These are phyloP conservation scores for Diaporthe sp. DNA, from an alignment of 2,329 filamentous ascomycete genomes.

Conservation along the genomic window DNA sequence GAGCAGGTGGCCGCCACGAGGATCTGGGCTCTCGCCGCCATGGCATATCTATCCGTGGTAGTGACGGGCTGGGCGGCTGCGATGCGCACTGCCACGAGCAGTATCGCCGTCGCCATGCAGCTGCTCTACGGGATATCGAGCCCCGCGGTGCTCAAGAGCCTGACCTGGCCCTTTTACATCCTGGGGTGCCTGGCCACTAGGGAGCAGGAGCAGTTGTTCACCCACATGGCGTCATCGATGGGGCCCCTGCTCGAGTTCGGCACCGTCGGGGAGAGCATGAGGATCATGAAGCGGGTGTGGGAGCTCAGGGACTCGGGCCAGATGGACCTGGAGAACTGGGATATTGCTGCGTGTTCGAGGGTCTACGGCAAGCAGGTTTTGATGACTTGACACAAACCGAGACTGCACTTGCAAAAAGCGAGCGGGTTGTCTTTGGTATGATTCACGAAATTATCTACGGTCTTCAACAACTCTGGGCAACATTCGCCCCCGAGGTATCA, in stretches of 20 bases:
- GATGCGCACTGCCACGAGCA: slow-evolving; percentile 41
- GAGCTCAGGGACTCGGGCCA: slow-evolving; percentile 36
- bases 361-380: slow-evolving; percentile 40
- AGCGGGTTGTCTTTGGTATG: slow-evolving; percentile 1
- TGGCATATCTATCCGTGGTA: slow-evolving; percentile 44
- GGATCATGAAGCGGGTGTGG: slow-evolving; percentile 45
- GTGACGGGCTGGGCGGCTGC: slow-evolving; percentile 44
- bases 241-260: slow-evolving; percentile 45
- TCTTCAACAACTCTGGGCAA: slow-evolving; percentile 5
- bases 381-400: slow-evolving; percentile 22
- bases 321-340: slow-evolving; percentile 43
- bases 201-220: slow-evolving; percentile 44
- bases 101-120: slow-evolving; percentile 42
- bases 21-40: slow-evolving; percentile 46
- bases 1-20: slow-evolving; percentile 42
- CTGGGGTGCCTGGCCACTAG: slow-evolving; percentile 44
- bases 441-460: slow-evolving; percentile 19
- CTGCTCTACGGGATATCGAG: slow-evolving; percentile 41
- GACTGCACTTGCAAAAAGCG: background rate
- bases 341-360: slow-evolving; percentile 44
- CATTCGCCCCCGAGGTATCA: background rate
- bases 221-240: slow-evolving; percentile 42
- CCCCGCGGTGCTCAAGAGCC: slow-evolving; percentile 43
- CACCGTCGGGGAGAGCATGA: slow-evolving; percentile 43
- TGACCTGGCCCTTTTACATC: slow-evolving; percentile 47